Conservation (phyloP, 225 moss, liverwort and hornwort species). For the Pseudoscleropodium purum region DNA sequence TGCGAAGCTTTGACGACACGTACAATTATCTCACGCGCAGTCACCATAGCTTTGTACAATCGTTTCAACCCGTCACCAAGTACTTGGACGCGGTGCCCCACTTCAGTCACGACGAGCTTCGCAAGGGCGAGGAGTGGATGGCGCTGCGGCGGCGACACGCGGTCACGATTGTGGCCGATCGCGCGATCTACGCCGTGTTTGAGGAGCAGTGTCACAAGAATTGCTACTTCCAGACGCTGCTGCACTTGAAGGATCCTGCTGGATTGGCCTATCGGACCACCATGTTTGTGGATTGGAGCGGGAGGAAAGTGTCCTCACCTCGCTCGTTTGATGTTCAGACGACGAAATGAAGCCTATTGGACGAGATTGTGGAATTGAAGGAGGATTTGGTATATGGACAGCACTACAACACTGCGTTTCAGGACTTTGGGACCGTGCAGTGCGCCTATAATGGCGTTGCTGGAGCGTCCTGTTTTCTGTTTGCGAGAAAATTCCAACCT, state of each 20-base stretch:
- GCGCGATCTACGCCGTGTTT: neutral
- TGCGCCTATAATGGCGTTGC: neutral
- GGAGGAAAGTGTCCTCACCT: neutral
- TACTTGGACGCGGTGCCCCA: neutral
- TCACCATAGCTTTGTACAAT: constrained; percentile 21
- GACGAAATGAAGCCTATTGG: neutral
- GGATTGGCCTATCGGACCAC: constrained; percentile 15
- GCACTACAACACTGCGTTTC: constrained; percentile 1
- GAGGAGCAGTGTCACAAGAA: neutral
- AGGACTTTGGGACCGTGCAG: neutral
- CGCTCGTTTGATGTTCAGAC: neutral
- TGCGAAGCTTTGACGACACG: constrained; percentile 9
- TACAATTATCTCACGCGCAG: constrained; percentile 12
- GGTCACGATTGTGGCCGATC: neutral
- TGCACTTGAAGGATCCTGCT: neutral
- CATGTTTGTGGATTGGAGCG: constrained; percentile 36
- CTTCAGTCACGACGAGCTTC: neutral
- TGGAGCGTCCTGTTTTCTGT: constrained; percentile 9
- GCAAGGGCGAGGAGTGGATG: constrained; percentile 40
- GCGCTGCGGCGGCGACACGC: constrained; percentile 10
- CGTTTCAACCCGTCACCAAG: neutral
- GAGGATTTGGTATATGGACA: constrained; percentile 4
- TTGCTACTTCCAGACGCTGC: constrained; percentile 16
- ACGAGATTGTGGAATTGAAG: neutral
- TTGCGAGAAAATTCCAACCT: constrained; percentile 23